phyloP scores from a whole-genome alignment of 768 basidiomycete species.

The Chalciporus sphaerocephalus region DNA sequence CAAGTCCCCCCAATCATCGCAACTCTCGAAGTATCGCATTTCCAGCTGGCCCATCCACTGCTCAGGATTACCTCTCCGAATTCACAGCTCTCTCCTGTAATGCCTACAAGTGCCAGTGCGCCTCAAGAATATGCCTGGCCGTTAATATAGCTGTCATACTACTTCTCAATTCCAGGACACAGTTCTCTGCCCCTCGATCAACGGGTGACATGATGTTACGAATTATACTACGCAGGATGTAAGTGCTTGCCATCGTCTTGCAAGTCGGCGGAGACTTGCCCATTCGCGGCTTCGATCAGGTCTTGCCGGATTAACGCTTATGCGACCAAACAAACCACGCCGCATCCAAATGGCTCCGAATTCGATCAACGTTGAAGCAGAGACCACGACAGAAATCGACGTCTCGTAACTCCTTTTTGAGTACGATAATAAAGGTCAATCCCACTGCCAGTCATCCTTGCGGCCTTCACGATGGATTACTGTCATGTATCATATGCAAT shows the following conservation, averaged over 20 bases:
- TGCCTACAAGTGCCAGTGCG: constrained; percentile 4
- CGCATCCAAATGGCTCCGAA: constrained; percentile 8
- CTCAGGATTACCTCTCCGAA: constrained; percentile 4
- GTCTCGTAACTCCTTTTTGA: constrained; percentile 5
- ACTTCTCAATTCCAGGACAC: constrained; percentile 13
- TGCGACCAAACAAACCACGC: constrained; percentile 33
- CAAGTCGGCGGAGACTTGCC: constrained; percentile 1
- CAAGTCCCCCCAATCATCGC: neutral
- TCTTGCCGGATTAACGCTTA: constrained; percentile 26
- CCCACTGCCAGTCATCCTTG: constrained; percentile 16
- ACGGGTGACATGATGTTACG: constrained; percentile 10
- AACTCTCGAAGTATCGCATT: constrained; percentile 9
- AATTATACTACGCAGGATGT: neutral
- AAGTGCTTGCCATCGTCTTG: constrained; percentile 5
- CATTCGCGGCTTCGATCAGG: constrained; percentile 20
- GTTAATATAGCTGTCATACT: constrained; percentile 23
- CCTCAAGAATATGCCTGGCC: constrained; percentile 7
- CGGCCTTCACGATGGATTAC: constrained; percentile 21
- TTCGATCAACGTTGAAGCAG: constrained; percentile 6
- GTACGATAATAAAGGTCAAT: constrained; percentile 10
- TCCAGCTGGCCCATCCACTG: neutral
- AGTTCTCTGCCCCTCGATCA: constrained; percentile 20
- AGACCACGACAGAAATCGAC: neutral
- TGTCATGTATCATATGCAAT: constrained; percentile 29
- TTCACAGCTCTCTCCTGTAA: neutral